These are phyloP conservation scores for Amoebophrya sp. DNA, from an alignment of 169 alveolate genomes.

Conservation along the genomic window DNA sequence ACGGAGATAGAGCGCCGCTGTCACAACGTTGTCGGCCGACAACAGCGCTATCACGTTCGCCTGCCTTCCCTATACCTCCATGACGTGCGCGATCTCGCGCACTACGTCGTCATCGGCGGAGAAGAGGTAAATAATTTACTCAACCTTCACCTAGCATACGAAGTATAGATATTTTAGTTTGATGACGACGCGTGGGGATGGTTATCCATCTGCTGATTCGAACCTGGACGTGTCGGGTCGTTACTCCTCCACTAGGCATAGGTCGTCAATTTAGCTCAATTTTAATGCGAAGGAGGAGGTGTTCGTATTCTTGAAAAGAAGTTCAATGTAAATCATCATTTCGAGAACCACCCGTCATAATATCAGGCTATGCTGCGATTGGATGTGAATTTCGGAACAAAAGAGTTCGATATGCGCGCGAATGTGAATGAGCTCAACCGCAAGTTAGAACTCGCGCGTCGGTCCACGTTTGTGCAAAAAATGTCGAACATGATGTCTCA, in stretches of 20 bases:
- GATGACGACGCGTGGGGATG: no score
- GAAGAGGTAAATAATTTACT: no score
- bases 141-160: no score
- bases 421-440: neutral
- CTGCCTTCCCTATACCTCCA: neutral
- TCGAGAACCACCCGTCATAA: no score
- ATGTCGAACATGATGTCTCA: neutral
- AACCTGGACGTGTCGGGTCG: no score
- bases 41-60: neutral
- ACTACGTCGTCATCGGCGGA: neutral
- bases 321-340: no score
- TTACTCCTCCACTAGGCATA: no score
- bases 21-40: neutral
- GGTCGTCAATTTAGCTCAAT: no score
- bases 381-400: neutral
- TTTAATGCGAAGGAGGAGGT: no score
- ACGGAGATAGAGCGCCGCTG: neutral
- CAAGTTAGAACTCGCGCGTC: neutral
- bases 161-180: no score
- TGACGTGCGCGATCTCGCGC: constrained; percentile 14
- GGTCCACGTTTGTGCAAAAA: neutral
- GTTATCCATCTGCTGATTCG: no score
- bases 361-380: neutral
- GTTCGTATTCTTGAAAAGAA: no score
- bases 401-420: neutral